These are phyloP conservation scores for Clavispora vitiphila DNA, from an alignment of 805 yeast genomes.

Conservation along the genomic window DNA sequence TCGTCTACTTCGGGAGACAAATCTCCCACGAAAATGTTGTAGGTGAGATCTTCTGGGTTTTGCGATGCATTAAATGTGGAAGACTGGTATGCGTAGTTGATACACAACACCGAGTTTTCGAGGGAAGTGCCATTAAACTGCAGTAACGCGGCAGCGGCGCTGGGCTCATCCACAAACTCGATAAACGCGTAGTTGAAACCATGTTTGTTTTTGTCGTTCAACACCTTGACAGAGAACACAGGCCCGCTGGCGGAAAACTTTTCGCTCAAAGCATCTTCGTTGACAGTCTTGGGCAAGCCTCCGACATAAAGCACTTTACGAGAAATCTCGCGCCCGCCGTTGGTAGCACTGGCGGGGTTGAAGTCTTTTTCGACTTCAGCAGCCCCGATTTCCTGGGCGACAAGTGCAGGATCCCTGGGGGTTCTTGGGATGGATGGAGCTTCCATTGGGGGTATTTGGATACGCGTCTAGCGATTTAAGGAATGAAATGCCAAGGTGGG, in stretches of 20 bases:
- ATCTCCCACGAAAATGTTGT: slow-evolving; percentile 82
- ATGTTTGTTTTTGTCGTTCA: slow-evolving; percentile 68
- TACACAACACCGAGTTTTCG: slow-evolving; percentile 51
- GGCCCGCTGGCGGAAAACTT: slow-evolving; percentile 59
- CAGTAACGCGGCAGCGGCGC: slow-evolving; percentile 60
- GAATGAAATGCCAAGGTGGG: background rate
- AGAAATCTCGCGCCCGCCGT: slow-evolving; percentile 80
- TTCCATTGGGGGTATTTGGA: background rate
- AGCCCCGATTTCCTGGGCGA: background rate
- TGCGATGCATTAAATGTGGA: slow-evolving; percentile 53
- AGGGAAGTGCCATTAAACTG: slow-evolving; percentile 55
- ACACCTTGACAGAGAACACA: slow-evolving; percentile 60
- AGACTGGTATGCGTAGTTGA: slow-evolving; percentile 84
- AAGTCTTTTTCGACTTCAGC: slow-evolving; percentile 2
- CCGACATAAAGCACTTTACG: slow-evolving; percentile 74
- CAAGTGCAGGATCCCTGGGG: background rate
- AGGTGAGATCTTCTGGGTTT: slow-evolving; percentile 44
- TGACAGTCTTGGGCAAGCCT: slow-evolving; percentile 57
- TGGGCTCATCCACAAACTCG: slow-evolving; percentile 55
- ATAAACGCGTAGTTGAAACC: slow-evolving; percentile 82
- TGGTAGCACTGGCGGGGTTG: slow-evolving; percentile 62
- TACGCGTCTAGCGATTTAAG: background rate
- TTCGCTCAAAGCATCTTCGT: slow-evolving; percentile 59
- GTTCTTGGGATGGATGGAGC: background rate
- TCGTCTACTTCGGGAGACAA: slow-evolving; percentile 78